Evolutionary conservation across 1,284 basidiomycete species (phyloP), one percentile per base, ranked within the genome.

Genomic region (Mycena sp.): DNA sequence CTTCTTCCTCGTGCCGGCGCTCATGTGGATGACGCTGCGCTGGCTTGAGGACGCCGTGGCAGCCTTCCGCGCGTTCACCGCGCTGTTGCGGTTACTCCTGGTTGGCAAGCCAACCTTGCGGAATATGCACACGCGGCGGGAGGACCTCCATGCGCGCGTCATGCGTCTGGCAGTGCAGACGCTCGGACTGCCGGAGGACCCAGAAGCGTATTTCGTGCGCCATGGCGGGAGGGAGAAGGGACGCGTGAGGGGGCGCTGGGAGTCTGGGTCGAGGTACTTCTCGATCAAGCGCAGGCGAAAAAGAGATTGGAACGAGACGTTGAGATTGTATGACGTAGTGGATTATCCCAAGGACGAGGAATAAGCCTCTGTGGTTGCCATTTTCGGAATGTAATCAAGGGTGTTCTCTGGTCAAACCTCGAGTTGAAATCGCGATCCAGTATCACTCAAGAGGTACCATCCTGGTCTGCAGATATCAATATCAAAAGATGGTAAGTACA

Each of bases 1-100:
- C 2, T 73, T 81, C 21, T 71, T 88, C 55, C 72, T 85, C 21
- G 83, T 93, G 6, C 93, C 93, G 1, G 80, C 83, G 5, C 71
- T 89, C 65, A 94, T 95, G 92, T 95, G 94, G 93, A 87, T 95
- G 80, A 85, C 89, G 17, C 79, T 95, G 60, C 86, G 94, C 45
- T 95, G 93, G 92, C 80, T 92, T 38, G 94, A 95, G 73, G 94
- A 95, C 69, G 87, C 90, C 0, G 82, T 94, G 4, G 85, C 92
- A 0, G 86, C 92, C 10, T 87, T 90, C 69, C 86, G 93, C 44
- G 92, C 94, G 1, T 85, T 90, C 60, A 77, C 81, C 0, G 80
- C 88, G 1, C 81, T 95, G 19, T 68, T 79, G 12, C 84, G 86
- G 17, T 78, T 95, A n/a, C 75, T 95, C 10, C 74, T 80, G 46